Evolutionary conservation across 2,329 filamentous ascomycete genomes (phyloP).

Genomic region (Coniochaeta sp.): DNA sequence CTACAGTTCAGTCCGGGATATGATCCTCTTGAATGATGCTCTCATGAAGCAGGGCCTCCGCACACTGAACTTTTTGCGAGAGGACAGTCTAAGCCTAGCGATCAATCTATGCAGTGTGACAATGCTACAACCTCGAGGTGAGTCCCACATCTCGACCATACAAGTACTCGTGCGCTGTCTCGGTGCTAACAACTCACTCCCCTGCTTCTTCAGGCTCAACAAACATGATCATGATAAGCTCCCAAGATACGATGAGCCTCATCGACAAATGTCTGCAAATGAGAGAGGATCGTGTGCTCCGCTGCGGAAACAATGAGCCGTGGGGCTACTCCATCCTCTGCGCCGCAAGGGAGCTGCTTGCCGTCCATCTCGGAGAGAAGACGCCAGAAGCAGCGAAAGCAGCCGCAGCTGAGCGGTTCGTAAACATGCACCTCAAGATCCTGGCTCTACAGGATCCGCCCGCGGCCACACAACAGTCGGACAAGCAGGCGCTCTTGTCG

Average conservation of each 20-base stretch:
- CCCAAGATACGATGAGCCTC: conserved; percentile 51
- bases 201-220: conserved; percentile 30
- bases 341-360: conserved; percentile 48
- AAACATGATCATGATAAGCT: conserved; percentile 56
- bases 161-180: neutral
- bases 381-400: conserved; percentile 49
- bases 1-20: conserved; percentile 54
- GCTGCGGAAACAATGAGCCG: conserved; percentile 57
- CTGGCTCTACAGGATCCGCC: conserved; percentile 45
- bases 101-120: conserved; percentile 56
- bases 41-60: conserved; percentile 51
- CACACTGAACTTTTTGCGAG: conserved; percentile 51
- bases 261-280: conserved; percentile 53
- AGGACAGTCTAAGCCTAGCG: conserved; percentile 51
- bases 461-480: neutral
- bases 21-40: conserved; percentile 54
- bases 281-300: conserved; percentile 52
- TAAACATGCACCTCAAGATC: conserved; percentile 50
- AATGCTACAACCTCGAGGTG: conserved; percentile 46
- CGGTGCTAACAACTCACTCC: conserved; percentile 13
- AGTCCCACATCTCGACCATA: conserved; percentile 8
- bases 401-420: conserved; percentile 50
- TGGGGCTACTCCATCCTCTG: conserved; percentile 60
- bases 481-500: conserved; percentile 8
- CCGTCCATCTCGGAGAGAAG: conserved; percentile 52